These are phyloP conservation scores for Solanum infundibuliforme DNA, from an alignment of 257 asterid species.

Conservation along the genomic window DNA sequence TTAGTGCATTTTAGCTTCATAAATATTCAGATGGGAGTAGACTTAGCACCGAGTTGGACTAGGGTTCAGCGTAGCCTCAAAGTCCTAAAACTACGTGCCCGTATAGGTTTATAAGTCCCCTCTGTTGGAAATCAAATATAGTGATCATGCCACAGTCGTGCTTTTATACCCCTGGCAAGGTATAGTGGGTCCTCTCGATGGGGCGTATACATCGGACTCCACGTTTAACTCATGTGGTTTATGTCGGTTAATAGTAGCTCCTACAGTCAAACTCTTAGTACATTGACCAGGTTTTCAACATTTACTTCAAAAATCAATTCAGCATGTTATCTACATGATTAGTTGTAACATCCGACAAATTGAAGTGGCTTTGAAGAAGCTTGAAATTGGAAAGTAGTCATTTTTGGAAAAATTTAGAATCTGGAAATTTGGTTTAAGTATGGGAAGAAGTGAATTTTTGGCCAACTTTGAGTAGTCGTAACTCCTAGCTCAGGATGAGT, in stretches of 20 bases:
- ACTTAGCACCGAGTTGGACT: background rate
- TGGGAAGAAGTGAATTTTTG: no score
- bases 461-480: no score
- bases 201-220: background rate
- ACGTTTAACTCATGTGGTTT: background rate
- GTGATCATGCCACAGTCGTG: background rate
- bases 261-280: background rate
- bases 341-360: no score
- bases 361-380: no score
- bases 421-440: no score
- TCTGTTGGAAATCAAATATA: background rate
- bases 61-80: background rate
- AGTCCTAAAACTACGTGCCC: background rate
- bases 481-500: no score
- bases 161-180: background rate
- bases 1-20: background rate
- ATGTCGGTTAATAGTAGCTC: background rate
- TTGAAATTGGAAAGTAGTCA: no score
- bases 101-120: background rate
- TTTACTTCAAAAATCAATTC: background rate
- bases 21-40: background rate
- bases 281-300: background rate
- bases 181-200: background rate
- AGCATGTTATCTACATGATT: background rate
- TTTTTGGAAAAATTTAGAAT: no score